phyloP scores from a whole-genome alignment of 208 protist genomes.

The Leishmania amazonensis region DNA sequence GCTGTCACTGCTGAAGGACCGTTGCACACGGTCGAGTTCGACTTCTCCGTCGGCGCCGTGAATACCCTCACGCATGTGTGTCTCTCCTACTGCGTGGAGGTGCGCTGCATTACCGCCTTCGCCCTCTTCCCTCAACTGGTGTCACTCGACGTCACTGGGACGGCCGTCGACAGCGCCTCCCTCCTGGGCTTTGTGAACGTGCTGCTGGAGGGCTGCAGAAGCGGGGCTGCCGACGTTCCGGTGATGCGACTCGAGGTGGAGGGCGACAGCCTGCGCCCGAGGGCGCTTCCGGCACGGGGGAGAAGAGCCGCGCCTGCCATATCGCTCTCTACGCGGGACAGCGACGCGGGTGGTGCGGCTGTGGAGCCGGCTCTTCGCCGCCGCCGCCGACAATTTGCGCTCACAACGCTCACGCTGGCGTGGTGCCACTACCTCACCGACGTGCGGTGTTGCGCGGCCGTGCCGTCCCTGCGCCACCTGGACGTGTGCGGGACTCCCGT shows the following conservation, averaged over 20 bases:
- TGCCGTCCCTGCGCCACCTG: slow-evolving; percentile 30
- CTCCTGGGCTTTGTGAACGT: slow-evolving; percentile 31
- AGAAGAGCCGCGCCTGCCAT: not conserved
- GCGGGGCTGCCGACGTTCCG: not conserved
- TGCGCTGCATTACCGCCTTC: slow-evolving; percentile 32
- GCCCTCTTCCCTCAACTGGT: slow-evolving; percentile 19
- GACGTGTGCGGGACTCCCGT: slow-evolving; percentile 15
- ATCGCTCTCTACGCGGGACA: not conserved
- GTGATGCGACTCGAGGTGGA: slow-evolving; percentile 5
- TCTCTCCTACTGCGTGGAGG: slow-evolving; percentile 28
- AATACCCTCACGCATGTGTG: slow-evolving; percentile 16
- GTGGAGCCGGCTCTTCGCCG: not conserved
- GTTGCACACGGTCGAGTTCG: slow-evolving; percentile 2
- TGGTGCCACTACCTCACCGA: slow-evolving; percentile 35
- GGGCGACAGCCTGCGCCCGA: not conserved
- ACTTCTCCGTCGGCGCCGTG: slow-evolving; percentile 1
- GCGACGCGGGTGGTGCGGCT: not conserved
- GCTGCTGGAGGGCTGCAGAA: slow-evolving; percentile 18
- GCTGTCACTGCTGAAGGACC: not conserved
- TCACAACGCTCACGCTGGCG: slow-evolving; percentile 25
- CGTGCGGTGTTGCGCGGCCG: slow-evolving; percentile 23
- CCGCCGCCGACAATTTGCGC: slow-evolving; percentile 12
- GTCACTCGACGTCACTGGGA: slow-evolving; percentile 28
- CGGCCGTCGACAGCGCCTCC: slow-evolving; percentile 35
- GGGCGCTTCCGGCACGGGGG: not conserved